These are phyloP conservation scores for Penicillium vulpinum DNA, from an alignment of 2,329 filamentous ascomycete species.

Conservation along the genomic window DNA sequence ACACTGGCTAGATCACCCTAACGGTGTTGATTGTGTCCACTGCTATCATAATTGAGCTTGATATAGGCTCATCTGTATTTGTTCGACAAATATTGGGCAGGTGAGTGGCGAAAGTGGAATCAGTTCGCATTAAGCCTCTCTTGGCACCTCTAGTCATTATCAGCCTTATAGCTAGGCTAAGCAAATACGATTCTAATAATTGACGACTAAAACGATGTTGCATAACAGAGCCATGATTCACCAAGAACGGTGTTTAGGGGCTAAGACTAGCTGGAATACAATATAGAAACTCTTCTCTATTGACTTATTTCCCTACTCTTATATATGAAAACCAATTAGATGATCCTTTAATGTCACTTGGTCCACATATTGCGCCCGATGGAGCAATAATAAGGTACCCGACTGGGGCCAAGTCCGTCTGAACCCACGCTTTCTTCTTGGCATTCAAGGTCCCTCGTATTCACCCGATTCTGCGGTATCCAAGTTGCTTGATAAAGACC, in stretches of 20 bases:
- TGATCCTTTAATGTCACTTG: not conserved
- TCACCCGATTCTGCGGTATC: slow-evolving; percentile 10
- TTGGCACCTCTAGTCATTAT: not conserved
- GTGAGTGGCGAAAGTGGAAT: not conserved
- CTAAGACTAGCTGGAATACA: not conserved
- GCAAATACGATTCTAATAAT: not conserved
- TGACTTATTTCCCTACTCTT: not conserved
- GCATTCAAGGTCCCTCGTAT: not conserved
- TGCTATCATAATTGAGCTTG: slow-evolving; percentile 21
- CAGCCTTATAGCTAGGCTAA: not conserved
- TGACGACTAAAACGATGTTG: not conserved
- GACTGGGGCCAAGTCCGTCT: not conserved
- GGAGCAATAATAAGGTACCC: not conserved
- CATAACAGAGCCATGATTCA: not conserved
- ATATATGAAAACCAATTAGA: not conserved
- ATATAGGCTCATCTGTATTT: not conserved
- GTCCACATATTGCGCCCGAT: not conserved
- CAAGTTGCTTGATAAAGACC: slow-evolving; percentile 1
- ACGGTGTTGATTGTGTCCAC: slow-evolving; percentile 20
- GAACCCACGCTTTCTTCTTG: not conserved
- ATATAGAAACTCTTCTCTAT: not conserved
- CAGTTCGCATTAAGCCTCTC: not conserved
- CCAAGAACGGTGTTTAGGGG: not conserved
- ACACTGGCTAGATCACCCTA: slow-evolving; percentile 16
- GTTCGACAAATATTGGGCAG: not conserved